Conservation (phyloP, 768 basidiomycete species). For the Trametes punicea region DNA sequence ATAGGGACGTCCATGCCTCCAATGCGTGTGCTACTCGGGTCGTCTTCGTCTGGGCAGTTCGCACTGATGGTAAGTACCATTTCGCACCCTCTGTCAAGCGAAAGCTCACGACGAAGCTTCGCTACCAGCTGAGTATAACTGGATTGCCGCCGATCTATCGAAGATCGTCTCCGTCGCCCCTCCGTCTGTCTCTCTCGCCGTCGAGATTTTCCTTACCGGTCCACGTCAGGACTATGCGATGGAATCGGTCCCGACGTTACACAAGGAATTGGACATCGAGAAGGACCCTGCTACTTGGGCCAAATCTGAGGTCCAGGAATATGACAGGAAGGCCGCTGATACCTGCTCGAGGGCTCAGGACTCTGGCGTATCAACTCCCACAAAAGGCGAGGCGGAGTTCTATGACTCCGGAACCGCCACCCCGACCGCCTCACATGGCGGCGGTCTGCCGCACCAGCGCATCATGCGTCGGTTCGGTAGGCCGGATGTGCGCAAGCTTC, state of each 20-base stretch:
- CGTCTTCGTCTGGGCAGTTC: conserved; percentile 33
- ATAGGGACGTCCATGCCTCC: not conserved
- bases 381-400: not conserved
- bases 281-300: not conserved
- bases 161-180: conserved; percentile 17
- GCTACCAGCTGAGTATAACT: conserved; percentile 23
- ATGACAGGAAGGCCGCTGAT: no score
- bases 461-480: conserved; percentile 18
- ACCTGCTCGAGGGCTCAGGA: no score
- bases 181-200: conserved; percentile 17
- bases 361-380: not conserved
- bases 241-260: not conserved
- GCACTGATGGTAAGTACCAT: conserved; percentile 22
- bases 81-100: not conserved
- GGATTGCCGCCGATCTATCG: conserved; percentile 16
- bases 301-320: no score
- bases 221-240: not conserved
- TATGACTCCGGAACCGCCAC: not conserved
- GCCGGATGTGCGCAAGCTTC: conserved; percentile 26
- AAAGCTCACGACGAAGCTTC: not conserved
- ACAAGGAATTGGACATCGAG: conserved; percentile 10
- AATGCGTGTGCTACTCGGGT: conserved; percentile 18
- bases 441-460: conserved; percentile 10
- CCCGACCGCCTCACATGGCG: conserved; percentile 9
- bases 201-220: conserved; percentile 24